Conservation (phyloP, 495 filamentous ascomycete genomes). For the Alectoria sarmentosa region DNA sequence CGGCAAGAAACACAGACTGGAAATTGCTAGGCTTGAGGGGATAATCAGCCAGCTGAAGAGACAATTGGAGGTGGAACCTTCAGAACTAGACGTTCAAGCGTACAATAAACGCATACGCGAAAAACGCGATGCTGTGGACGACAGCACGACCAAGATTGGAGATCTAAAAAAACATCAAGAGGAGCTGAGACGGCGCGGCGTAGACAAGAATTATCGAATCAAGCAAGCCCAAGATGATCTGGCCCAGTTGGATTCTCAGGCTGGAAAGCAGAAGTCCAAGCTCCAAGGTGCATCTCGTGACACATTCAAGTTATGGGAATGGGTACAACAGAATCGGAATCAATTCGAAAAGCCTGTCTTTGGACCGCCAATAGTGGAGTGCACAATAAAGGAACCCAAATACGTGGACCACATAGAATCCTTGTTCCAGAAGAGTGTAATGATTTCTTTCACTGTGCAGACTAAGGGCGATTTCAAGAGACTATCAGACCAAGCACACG, state of each 20-base stretch:
- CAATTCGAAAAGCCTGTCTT: slow-evolving; percentile 76
- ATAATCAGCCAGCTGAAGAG: slow-evolving; percentile 40
- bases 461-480: slow-evolving; percentile 64
- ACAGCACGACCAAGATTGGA: slow-evolving; percentile 28
- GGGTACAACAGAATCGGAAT: slow-evolving; percentile 64
- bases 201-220: slow-evolving; percentile 26
- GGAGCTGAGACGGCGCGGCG: slow-evolving; percentile 22
- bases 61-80: slow-evolving; percentile 42
- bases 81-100: slow-evolving; percentile 45
- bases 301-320: slow-evolving; percentile 64
- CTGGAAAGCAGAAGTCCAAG: slow-evolving; percentile 64
- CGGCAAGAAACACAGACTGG: slow-evolving; percentile 44
- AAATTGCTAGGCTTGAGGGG: slow-evolving; percentile 38
- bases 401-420: slow-evolving; percentile 72
- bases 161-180: slow-evolving; percentile 34
- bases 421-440: slow-evolving; percentile 54
- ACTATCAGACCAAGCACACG: slow-evolving; percentile 48
- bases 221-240: slow-evolving; percentile 43
- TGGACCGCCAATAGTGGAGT: slow-evolving; percentile 75
- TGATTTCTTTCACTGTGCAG: slow-evolving; percentile 69
- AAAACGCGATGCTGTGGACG: slow-evolving; percentile 33
- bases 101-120: slow-evolving; percentile 46
- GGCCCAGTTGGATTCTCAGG: slow-evolving; percentile 60
- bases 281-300: slow-evolving; percentile 53
- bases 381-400: slow-evolving; percentile 67